Base-by-base conservation (phyloP, 345 rosid genomes). In the Boechera retrofracta region DNA sequence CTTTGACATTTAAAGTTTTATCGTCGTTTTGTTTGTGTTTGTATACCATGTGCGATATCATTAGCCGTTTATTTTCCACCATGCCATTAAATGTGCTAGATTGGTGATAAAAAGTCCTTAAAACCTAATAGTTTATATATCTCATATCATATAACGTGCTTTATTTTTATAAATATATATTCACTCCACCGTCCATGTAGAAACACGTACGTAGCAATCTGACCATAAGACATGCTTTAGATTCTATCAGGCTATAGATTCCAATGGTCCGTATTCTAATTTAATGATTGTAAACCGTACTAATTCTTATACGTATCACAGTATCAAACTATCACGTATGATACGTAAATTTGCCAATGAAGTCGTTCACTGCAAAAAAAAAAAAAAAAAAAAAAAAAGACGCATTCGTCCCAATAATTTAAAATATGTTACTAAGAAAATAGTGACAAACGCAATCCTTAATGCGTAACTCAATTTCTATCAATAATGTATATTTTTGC, bases 11-110 rank as follows among this genome's bases (percentile, higher is more conserved):
- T 57, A 72, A 78, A 78, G 76, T 64, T 39, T 18, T 57, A 35
- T 71, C 72, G 72, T 77, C 67, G 67, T 64, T 77, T 77, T 64
- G 81, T 57, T 47, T 77, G 61, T 63, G 35, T 76, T 70, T 70
- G 71, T 29, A 69, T 13, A 28, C 35, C 76, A 77, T 70, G 64
- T 54, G 79, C 54, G 45, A 68, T 59, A 59, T 11, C 68, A 68
- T 68, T 76, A 63, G 64, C 79, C 56, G 54, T 57, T 64, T 42
- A 33, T 57, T 57, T 67, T 47, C 24, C 47, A 75, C 60, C 32
- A 59, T 35, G 53, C 60, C 42, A 29, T 63, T 38, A 16, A 26
- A 61, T 60, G 62, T 60, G 47, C 71, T 67, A 11, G 56, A 68
- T 10, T 41, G 64, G 41, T 68, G 48, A 68, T 5, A 33, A 52